These are phyloP conservation scores for Colletotrichum truncatum DNA, from an alignment of 2,329 filamentous ascomycete genomes.

Conservation along the genomic window DNA sequence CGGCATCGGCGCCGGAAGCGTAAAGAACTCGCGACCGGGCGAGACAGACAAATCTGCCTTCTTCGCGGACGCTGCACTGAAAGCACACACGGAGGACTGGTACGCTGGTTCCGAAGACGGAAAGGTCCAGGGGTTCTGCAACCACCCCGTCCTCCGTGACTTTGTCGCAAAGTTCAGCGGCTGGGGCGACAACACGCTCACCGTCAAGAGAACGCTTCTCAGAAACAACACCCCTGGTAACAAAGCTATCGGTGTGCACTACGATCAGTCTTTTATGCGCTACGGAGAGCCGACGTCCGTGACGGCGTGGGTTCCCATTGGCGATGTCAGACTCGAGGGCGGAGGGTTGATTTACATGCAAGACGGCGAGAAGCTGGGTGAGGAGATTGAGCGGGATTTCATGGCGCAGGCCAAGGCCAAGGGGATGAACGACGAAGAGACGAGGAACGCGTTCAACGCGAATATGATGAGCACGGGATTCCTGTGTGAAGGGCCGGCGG, in stretches of 20 bases:
- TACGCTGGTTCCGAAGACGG: conserved; percentile 46
- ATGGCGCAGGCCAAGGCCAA: conserved; percentile 47
- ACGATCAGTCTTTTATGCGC: conserved; percentile 67
- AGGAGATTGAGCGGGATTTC: conserved; percentile 57
- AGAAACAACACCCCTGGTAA: conserved; percentile 66
- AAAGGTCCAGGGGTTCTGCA: conserved; percentile 51
- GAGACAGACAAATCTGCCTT: conserved; percentile 37
- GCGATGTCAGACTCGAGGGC: conserved; percentile 60
- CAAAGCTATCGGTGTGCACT: conserved; percentile 68
- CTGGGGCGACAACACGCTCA: conserved; percentile 52
- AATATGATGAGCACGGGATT: conserved; percentile 68
- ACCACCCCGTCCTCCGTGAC: conserved; percentile 56
- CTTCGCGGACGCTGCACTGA: conserved; percentile 52
- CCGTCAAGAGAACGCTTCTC: conserved; percentile 55
- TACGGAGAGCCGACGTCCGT: conserved; percentile 63
- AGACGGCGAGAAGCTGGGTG: conserved; percentile 39
- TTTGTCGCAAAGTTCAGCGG: conserved; percentile 62
- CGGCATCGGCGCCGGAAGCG: conserved; percentile 58
- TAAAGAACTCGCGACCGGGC: conserved; percentile 55
- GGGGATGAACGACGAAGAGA: conserved; percentile 62
- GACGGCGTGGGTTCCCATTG: conserved; percentile 67
- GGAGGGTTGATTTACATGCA: conserved; percentile 70
- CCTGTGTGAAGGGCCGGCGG: conserved; percentile 47
- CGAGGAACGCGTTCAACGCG: conserved; percentile 60
- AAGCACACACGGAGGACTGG: conserved; percentile 62